Evolutionary conservation across 768 basidiomycete species (phyloP).

Genomic region (Piloderma croceum): DNA sequence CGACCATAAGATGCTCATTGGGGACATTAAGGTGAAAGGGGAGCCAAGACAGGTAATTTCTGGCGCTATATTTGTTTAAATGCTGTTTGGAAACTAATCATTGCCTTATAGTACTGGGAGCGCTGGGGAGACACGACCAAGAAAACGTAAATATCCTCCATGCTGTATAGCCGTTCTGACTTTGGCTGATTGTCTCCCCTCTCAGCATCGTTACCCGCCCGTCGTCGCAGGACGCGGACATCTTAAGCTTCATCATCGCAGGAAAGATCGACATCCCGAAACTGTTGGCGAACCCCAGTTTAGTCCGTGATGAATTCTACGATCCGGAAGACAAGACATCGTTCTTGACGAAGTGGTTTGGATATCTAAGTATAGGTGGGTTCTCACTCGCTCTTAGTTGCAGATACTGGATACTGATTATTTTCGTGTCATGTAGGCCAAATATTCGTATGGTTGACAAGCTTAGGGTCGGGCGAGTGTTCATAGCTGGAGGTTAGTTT

Average conservation of each 20-base stretch:
- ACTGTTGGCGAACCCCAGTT: neutral
- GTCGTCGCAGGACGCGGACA: conserved; percentile 1
- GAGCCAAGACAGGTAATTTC: conserved; percentile 20
- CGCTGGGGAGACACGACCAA: conserved; percentile 14
- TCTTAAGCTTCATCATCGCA: conserved; percentile 1
- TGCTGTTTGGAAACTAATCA: neutral
- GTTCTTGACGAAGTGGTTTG: conserved; percentile 24
- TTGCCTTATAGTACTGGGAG: conserved; percentile 15
- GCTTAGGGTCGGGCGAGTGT: conserved; percentile 39
- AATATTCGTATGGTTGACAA: conserved; percentile 45
- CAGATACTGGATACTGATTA: conserved; percentile 1
- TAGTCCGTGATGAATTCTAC: neutral
- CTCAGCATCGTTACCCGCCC: neutral
- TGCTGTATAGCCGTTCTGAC: conserved; percentile 4
- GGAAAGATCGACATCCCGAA: conserved; percentile 5
- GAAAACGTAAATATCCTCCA: neutral
- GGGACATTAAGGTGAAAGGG: conserved; percentile 31
- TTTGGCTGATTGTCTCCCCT: conserved; percentile 1
- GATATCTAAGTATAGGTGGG: conserved; percentile 25
- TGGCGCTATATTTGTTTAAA: neutral
- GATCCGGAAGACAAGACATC: conserved; percentile 22
- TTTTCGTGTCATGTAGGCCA: conserved; percentile 26
- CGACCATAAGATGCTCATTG: conserved; percentile 32
- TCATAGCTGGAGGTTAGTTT: conserved; percentile 41
- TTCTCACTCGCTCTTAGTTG: conserved; percentile 7